Base-by-base conservation (phyloP, 768 basidiomycete species). In the Phaffia australis region DNA sequence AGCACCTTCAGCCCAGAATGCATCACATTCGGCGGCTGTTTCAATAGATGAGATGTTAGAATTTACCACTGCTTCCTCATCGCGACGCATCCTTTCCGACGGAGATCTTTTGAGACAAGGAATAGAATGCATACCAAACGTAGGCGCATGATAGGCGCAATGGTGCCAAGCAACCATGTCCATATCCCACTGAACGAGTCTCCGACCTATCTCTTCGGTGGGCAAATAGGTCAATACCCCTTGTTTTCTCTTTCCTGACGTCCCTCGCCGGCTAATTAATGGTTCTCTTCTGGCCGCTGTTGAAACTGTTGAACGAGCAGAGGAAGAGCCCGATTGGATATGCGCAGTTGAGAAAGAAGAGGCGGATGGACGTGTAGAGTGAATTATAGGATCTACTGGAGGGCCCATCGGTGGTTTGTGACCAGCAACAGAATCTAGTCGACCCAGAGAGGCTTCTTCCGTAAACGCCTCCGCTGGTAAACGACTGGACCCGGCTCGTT, bases 1-100 rank as follows among this genome's bases (percentile, higher is more conserved):
- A 1, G 61, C 65, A 9, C 66, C 66, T 46, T 71, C 71, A 1
- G 56, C 56, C 71, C 71, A 71, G 50, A 71, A 71, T 15, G 69
- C 61, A 21, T 71, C 69, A 56, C 66, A 65, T 52, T 71, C 71
- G 35, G 63, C 35, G 6, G 23, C 68, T 63, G 23, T 54, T 16
- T 11, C 4, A 11, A 42, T 42, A 42, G 11, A 42, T 11, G 11
- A 42, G 11, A 5, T 11, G 35, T 42, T 42, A 42, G 35, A 42
- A 42, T 11, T 5, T 42, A 42, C 11, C 35, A 42, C 6, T 42
- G 35, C 35, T 11, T 42, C 35, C 35, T 42, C 35, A 42, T 42
- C 11, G 4, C 35, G 11, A 11, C 35, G 4, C 35, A 42, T 42
- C 11, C 11, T 42, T 42, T 42, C 4, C 35, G 35, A 42, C n/a